phyloP scores from a whole-genome alignment of 805 yeast species.

The Metschnikowia gelsemii region DNA sequence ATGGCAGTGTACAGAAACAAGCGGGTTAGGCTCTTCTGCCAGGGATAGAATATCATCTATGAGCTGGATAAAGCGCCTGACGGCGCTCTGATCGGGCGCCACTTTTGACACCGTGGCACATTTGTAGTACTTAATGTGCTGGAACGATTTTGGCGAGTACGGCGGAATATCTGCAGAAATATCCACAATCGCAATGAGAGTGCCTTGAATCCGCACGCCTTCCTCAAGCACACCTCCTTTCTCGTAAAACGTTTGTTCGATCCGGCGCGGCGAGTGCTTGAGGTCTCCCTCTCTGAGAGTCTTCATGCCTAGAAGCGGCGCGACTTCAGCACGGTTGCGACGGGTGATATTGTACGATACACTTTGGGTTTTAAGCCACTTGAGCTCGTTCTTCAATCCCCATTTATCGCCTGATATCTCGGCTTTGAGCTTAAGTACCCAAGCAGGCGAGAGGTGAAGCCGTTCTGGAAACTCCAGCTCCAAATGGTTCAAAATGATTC shows the following conservation, averaged over 20 bases:
- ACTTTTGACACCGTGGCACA: slow-evolving; percentile 77
- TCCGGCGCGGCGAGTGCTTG: slow-evolving; percentile 53
- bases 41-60: slow-evolving; percentile 45
- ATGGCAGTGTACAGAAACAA: slow-evolving; percentile 73
- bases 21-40: slow-evolving; percentile 28
- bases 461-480: slow-evolving; percentile 46
- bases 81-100: slow-evolving; percentile 63
- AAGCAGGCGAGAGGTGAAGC: slow-evolving; percentile 59
- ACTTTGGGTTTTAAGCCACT: slow-evolving; percentile 60
- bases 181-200: slow-evolving; percentile 59
- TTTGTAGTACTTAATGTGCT: slow-evolving; percentile 58
- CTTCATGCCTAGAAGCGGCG: slow-evolving; percentile 69
- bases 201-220: slow-evolving; percentile 33
- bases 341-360: slow-evolving; percentile 45
- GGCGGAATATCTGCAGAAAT: slow-evolving; percentile 72
- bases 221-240: slow-evolving; percentile 7
- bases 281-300: slow-evolving; percentile 65
- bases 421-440: slow-evolving; percentile 68
- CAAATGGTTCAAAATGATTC: slow-evolving; percentile 57
- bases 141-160: slow-evolving; percentile 59
- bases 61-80: slow-evolving; percentile 53
- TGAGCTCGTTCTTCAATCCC: slow-evolving; percentile 73
- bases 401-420: slow-evolving; percentile 68
- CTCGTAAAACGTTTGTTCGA: slow-evolving; percentile 49
- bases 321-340: slow-evolving; percentile 27